phyloP scores from a whole-genome alignment of 1,139 yeast species.

The Zygotorulaspora mrakii region DNA sequence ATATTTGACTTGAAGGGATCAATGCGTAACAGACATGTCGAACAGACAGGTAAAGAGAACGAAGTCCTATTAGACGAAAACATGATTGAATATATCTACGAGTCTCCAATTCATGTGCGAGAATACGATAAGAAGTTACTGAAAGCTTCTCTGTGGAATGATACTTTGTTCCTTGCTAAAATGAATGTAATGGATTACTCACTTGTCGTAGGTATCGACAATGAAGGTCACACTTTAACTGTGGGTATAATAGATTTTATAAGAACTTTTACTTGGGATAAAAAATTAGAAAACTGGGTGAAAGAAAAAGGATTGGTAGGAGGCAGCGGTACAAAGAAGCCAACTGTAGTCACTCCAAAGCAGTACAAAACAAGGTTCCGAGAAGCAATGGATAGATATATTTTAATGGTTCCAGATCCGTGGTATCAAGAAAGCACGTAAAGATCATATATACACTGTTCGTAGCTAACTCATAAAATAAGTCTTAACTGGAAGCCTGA shows the following conservation, averaged over 20 bases:
- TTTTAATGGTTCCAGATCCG: constrained; percentile 88
- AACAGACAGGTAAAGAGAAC: constrained; percentile 92
- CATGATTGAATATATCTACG: constrained; percentile 96
- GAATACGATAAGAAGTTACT: constrained; percentile 85
- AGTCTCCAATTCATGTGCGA: constrained; percentile 88
- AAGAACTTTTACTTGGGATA: constrained; percentile 97
- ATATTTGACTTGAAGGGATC: constrained; percentile 96
- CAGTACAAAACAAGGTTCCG: constrained; percentile 91
- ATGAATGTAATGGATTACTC: constrained; percentile 99
- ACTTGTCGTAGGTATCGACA: constrained; percentile 84
- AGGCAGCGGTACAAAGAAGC: constrained; percentile 85
- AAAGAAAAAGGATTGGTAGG: constrained; percentile 89
- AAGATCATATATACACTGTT: background rate
- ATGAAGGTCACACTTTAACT: constrained; percentile 60
- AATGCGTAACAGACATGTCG: constrained; percentile 94
- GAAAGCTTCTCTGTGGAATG: constrained; percentile 89
- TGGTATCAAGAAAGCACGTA: constrained; percentile 50
- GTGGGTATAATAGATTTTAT: constrained; percentile 96
- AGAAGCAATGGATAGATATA: constrained; percentile 96
- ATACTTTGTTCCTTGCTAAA: constrained; percentile 86
- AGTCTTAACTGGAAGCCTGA: no score
- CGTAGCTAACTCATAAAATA: background rate
- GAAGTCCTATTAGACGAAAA: constrained; percentile 94
- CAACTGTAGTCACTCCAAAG: constrained; percentile 94
- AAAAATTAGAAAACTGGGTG: constrained; percentile 97